Percentiles rank a stretch among this genome's conserved stretches.
Conservation (phyloP, 2,329 filamentous ascomycete genomes). For the Gaeumannomyces sp. region DNA sequence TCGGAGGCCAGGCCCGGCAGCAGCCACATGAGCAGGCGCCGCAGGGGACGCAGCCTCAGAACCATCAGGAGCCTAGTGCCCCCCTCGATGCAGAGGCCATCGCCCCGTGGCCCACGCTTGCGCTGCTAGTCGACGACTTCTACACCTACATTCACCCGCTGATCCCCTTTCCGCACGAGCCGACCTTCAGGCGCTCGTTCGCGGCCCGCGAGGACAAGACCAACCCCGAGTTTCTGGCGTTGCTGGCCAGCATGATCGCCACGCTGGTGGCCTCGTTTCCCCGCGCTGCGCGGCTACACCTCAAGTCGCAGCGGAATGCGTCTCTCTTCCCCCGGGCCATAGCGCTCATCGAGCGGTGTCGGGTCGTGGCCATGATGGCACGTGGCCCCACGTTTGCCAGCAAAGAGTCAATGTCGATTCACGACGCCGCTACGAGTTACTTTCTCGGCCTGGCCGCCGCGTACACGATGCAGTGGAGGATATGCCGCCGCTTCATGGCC, state of each 20-base stretch:
- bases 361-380: constrained; percentile 61
- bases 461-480: constrained; percentile 62
- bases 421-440: constrained; percentile 66
- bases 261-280: constrained; percentile 71
- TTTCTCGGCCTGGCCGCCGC: constrained; percentile 62
- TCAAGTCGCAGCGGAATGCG: constrained; percentile 46
- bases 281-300: constrained; percentile 49
- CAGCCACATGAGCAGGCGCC: neutral
- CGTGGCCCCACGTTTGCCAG: constrained; percentile 49
- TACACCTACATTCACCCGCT: constrained; percentile 78
- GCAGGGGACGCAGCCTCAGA: constrained; percentile 20
- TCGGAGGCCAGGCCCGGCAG: neutral
- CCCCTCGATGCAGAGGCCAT: constrained; percentile 62
- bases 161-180: constrained; percentile 72
- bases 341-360: constrained; percentile 64
- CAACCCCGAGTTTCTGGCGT: constrained; percentile 60
- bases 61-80: neutral
- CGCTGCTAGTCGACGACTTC: constrained; percentile 71
- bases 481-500: constrained; percentile 65
- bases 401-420: constrained; percentile 41
- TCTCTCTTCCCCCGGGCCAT: constrained; percentile 63
- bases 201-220: constrained; percentile 59
- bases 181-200: constrained; percentile 67
- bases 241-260: constrained; percentile 70
- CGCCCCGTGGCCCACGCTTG: constrained; percentile 60